Conservation (phyloP, 1,284 basidiomycete genomes). For the Tilletia indica region DNA sequence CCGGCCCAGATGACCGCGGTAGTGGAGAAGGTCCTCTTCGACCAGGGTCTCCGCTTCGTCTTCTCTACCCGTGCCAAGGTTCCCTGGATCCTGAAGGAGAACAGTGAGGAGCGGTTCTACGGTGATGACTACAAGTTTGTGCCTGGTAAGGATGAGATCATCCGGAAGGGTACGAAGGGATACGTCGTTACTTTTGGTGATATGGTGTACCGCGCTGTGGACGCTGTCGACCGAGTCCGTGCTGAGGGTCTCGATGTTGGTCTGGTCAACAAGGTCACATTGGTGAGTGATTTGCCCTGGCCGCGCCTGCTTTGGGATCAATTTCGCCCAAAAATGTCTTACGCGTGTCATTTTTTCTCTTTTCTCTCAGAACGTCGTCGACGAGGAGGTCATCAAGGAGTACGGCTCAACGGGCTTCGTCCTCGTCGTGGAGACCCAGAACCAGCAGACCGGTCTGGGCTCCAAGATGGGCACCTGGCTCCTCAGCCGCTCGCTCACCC, state of each 20-base stretch:
- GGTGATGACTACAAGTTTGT: constrained; percentile 71
- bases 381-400: constrained; percentile 72
- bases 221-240: constrained; percentile 72
- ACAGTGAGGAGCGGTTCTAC: constrained; percentile 68
- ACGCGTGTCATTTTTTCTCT: too few species aligned
- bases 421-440: constrained; percentile 77
- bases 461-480: constrained; percentile 78
- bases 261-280: constrained; percentile 75
- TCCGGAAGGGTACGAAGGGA: constrained; percentile 68
- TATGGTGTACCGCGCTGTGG: constrained; percentile 75
- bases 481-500: constrained; percentile 73
- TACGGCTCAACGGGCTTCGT: constrained; percentile 72
- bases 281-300: background rate
- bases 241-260: constrained; percentile 73
- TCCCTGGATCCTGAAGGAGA: constrained; percentile 76
- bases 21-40: constrained; percentile 73
- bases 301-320: background rate
- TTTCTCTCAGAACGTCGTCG: constrained; percentile 69
- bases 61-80: constrained; percentile 83
- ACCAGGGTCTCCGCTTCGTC: constrained; percentile 74
- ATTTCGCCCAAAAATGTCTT: background rate
- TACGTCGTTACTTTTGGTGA: constrained; percentile 67
- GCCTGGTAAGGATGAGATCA: constrained; percentile 76
- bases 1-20: constrained; percentile 74
- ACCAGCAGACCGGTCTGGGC: constrained; percentile 78